Conservation (phyloP, 768 basidiomycete genomes). For the Boletus tylopilopsis region DNA sequence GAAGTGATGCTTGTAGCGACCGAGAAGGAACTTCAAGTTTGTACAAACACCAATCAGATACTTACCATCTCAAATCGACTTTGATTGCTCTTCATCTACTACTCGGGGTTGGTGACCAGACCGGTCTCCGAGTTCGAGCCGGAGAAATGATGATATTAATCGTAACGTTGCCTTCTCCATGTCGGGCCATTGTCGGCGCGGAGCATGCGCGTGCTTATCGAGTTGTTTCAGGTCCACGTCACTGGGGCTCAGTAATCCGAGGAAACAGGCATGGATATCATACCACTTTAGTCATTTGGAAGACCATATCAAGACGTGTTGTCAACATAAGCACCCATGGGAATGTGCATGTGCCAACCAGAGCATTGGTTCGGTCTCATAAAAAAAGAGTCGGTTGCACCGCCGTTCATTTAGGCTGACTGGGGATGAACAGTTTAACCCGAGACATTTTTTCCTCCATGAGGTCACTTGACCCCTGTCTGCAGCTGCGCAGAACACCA, state of each 20-base stretch:
- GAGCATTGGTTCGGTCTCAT: background rate
- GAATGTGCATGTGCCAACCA: background rate
- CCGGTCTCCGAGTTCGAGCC: background rate
- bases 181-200: no score
- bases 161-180: background rate
- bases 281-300: background rate
- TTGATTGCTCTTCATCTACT: no score
- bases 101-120: background rate
- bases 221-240: background rate
- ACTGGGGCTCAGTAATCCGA: background rate
- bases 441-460: background rate
- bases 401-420: background rate
- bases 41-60: background rate
- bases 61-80: background rate
- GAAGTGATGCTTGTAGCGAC: background rate
- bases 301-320: background rate
- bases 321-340: background rate
- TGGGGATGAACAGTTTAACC: background rate
- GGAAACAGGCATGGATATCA: background rate
- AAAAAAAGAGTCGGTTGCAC: background rate
- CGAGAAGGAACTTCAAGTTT: background rate
- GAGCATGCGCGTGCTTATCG: background rate
- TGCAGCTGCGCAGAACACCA: conserved; percentile 1
- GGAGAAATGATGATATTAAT: background rate
- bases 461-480: conserved; percentile 2